A percentile compares a stretch with the other conserved stretches of the same genome.
phyloP scores from a whole-genome alignment of 108 stramenopile species.

The Nitzschia sp. region DNA sequence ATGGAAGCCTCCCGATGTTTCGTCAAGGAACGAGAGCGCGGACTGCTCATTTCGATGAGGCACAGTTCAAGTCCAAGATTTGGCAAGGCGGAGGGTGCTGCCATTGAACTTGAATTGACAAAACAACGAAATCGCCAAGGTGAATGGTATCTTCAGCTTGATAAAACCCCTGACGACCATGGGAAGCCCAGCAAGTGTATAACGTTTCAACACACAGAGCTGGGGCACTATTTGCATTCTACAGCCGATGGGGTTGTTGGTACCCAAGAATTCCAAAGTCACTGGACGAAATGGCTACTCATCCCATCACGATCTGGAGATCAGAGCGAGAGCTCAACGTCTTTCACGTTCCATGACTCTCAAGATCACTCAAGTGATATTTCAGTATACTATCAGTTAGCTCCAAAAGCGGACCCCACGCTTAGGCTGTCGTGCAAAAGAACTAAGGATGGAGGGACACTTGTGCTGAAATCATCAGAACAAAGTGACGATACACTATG shows the following conservation, averaged over 20 bases:
- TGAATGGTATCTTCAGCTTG: conserved; percentile 35
- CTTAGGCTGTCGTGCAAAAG: conserved; percentile 6
- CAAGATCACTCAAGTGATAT: neutral
- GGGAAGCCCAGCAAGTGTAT: neutral
- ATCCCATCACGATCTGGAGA: neutral
- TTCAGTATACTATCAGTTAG: conserved; percentile 9
- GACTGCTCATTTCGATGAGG: conserved; percentile 21
- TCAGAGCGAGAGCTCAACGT: neutral
- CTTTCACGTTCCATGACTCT: neutral
- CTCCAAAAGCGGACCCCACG: conserved; percentile 8
- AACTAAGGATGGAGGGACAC: neutral
- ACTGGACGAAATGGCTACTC: conserved; percentile 15
- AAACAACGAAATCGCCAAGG: conserved; percentile 2
- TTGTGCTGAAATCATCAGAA: neutral
- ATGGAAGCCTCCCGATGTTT: conserved; percentile 35
- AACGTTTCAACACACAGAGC: conserved; percentile 22
- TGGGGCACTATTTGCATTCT: conserved; percentile 17
- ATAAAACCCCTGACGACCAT: neutral
- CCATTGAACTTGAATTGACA: conserved; percentile 12
- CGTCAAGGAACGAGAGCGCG: conserved; percentile 25
- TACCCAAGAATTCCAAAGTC: conserved; percentile 9
- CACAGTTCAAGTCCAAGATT: neutral
- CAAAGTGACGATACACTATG: conserved; percentile 7
- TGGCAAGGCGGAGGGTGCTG: neutral
- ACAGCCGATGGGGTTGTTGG: conserved; percentile 3